These are phyloP conservation scores for Rosa persica DNA, from an alignment of 306 rosid genomes.

Conservation along the genomic window DNA sequence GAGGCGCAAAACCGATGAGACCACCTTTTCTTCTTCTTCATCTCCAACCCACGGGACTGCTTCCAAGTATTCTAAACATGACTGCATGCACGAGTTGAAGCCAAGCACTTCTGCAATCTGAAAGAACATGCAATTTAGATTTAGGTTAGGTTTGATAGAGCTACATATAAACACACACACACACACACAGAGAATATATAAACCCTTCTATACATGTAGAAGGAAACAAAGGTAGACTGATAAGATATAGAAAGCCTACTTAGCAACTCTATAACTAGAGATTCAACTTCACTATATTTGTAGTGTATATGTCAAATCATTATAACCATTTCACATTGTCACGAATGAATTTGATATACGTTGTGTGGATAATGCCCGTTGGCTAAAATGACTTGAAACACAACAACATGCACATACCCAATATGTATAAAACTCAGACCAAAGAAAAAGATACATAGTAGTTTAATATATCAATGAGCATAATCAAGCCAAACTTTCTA, in stretches of 20 bases:
- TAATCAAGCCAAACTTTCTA: background rate
- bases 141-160: constrained; percentile 12
- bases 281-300: background rate
- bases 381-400: background rate
- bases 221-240: background rate
- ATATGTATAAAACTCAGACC: background rate
- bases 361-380: background rate
- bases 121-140: constrained; percentile 28
- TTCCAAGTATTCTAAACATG: constrained; percentile 88
- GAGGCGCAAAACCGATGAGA: constrained; percentile 67
- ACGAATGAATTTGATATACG: background rate
- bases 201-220: constrained; percentile 1
- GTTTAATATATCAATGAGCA: background rate
- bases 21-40: constrained; percentile 90
- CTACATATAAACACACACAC: background rate
- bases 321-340: background rate
- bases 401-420: background rate
- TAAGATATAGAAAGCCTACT: background rate
- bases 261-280: background rate
- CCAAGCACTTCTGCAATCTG: constrained; percentile 87
- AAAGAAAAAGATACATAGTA: background rate
- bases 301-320: background rate
- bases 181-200: background rate
- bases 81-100: constrained; percentile 71
- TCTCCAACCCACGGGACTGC: constrained; percentile 98